These are phyloP conservation scores for Aspergillus amoenus DNA, from an alignment of 2,329 filamentous ascomycete genomes.

Conservation along the genomic window DNA sequence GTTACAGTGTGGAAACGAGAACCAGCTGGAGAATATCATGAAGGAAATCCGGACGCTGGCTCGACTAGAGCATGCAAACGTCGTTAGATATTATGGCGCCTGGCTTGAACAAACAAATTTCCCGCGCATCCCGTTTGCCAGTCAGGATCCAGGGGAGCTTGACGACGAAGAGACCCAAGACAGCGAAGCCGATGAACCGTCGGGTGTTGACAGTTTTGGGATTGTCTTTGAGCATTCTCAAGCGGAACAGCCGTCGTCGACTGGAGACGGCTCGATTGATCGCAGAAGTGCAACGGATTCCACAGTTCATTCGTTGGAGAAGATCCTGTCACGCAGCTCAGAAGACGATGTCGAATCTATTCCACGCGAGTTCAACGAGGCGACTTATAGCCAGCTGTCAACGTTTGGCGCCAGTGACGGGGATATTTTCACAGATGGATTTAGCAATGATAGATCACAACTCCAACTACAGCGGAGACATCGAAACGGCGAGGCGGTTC, in stretches of 20 bases:
- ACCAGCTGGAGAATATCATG: conserved; percentile 57
- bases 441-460: conserved; percentile 36
- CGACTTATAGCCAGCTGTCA: conserved; percentile 32
- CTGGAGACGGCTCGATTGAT: neutral
- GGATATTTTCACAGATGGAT: conserved; percentile 44
- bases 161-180: conserved; percentile 18
- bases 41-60: conserved; percentile 63
- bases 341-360: conserved; percentile 52
- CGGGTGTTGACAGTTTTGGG: conserved; percentile 34
- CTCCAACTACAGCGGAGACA: conserved; percentile 28
- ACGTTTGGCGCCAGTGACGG: conserved; percentile 37
- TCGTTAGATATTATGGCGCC: conserved; percentile 65
- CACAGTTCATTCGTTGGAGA: conserved; percentile 43
- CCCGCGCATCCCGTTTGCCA: conserved; percentile 12
- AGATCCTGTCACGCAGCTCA: conserved; percentile 37
- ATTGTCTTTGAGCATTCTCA: conserved; percentile 44
- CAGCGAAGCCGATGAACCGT: conserved; percentile 14
- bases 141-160: conserved; percentile 4
- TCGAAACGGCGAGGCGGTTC: conserved; percentile 27
- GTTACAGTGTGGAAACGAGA: conserved; percentile 52
- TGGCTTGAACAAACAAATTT: conserved; percentile 58
- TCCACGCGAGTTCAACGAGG: conserved; percentile 40
- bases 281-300: conserved; percentile 34
- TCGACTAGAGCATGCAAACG: conserved; percentile 62
- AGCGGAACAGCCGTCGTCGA: conserved; percentile 12